A percentile compares a stretch with the other conserved stretches of the same genome.
Conservation (phyloP, 208 protist species). For the Trypanosoma vivax region DNA sequence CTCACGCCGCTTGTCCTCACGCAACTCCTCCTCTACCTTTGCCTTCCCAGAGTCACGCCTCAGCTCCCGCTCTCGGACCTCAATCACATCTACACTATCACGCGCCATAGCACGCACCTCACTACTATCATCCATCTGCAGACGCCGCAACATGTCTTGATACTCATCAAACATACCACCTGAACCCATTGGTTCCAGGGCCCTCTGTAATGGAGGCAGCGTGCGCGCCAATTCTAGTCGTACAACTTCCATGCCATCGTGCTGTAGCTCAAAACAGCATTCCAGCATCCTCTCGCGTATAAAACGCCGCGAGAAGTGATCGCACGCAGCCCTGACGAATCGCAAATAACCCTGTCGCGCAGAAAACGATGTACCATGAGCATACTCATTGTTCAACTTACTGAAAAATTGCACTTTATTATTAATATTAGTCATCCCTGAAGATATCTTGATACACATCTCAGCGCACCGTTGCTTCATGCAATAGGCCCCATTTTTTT, state of each 20-base stretch:
- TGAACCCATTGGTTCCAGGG: conserved; percentile 24
- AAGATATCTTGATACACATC: conserved; percentile 45
- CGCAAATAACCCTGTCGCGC: conserved; percentile 61
- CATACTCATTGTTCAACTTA: conserved; percentile 82
- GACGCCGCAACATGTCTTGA: conserved; percentile 56
- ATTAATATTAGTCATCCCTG: conserved; percentile 28
- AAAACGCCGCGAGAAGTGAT: conserved; percentile 68
- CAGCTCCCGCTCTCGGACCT: conserved; percentile 23
- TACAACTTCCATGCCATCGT: conserved; percentile 68
- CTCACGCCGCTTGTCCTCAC: conserved; percentile 58
- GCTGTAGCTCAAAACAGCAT: conserved; percentile 68
- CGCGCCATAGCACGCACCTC: conserved; percentile 46
- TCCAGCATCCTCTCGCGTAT: conserved; percentile 80
- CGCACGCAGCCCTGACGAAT: conserved; percentile 49
- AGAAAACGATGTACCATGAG: conserved; percentile 52
- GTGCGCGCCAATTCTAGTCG: conserved; percentile 51
- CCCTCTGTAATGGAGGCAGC: conserved; percentile 38
- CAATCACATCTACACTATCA: conserved; percentile 29
- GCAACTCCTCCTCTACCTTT: conserved; percentile 35
- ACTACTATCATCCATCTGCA: conserved; percentile 67
- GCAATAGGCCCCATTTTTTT: conserved; percentile 55
- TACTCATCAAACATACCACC: conserved; percentile 66
- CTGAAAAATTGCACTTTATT: conserved; percentile 72
- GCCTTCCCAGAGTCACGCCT: conserved; percentile 7
- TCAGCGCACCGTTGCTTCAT: conserved; percentile 55